phyloP scores from a whole-genome alignment of 1,284 basidiomycete genomes.

The Ustilago nuda region DNA sequence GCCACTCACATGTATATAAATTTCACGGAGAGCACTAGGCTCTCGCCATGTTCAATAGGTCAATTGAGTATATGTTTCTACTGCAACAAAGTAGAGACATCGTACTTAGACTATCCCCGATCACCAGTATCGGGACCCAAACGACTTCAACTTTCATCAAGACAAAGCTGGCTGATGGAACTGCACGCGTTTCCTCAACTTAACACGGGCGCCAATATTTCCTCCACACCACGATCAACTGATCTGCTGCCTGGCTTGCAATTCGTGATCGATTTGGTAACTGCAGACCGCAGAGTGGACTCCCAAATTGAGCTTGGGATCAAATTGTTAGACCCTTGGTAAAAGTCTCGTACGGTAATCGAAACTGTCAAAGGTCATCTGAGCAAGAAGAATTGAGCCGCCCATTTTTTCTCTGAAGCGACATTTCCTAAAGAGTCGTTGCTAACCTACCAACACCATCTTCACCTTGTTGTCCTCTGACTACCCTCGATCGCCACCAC shows the following conservation, averaged over 20 bases:
- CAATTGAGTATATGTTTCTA: no score
- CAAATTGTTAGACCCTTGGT: background rate
- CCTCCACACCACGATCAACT: constrained; percentile 20
- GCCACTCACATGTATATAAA: no score
- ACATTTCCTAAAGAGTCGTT: constrained; percentile 6
- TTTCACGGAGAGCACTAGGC: no score
- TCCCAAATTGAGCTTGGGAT: background rate
- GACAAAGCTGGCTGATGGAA: constrained; percentile 20
- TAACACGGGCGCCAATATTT: background rate
- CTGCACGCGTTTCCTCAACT: constrained; percentile 4
- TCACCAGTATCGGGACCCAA: no score
- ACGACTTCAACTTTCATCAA: no score
- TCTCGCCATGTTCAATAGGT: no score
- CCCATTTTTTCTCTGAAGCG: constrained; percentile 16
- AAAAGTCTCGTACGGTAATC: constrained; percentile 9
- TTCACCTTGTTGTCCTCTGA: background rate
- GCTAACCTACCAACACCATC: constrained; percentile 5
- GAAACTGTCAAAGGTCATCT: constrained; percentile 2
- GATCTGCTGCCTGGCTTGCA: constrained; percentile 2
- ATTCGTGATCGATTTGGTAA: constrained; percentile 17
- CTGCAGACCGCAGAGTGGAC: background rate
- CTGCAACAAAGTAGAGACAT: no score
- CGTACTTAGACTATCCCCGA: no score
- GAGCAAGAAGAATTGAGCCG: constrained; percentile 8
- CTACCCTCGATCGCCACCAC: background rate